Evolutionary conservation across 495 filamentous ascomycete species (phyloP), one percentile per base, ranked within the genome.

Genomic region (Aspergillus hancockii): DNA sequence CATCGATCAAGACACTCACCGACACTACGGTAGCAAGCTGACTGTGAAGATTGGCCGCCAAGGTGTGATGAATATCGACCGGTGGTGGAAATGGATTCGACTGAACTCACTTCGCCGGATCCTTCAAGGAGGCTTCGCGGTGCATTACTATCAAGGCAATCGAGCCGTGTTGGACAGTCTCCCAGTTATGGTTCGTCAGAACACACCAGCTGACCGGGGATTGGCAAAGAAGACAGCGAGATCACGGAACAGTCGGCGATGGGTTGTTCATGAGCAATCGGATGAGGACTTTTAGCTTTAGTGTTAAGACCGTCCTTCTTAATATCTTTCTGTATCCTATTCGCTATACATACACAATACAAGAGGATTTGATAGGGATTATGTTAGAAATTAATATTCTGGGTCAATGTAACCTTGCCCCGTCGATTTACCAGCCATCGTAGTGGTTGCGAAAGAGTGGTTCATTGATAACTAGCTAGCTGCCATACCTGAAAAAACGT

Each of bases 21-120:
- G 79, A 19, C 84, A 88, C 55, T 91, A 90, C 63, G 93, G 93
- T 19, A 90, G 87, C 62, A 83, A 91, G 21, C 77, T 94, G 72
- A 89, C 82, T 14, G 83, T 97, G 36, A 85, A 86, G 58, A 85
- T 97, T 34, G 85, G 90, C 57, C 81, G 83, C 25, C 83, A 84
- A 58, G 85, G 88, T 7, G 79, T 85, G 40, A 85, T 97, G 80
- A 81, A 82, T 58, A 92, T 98, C 55, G 90, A 97, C 65, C 86
- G 83, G 40, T 98, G 93, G 93, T 94, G 90, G 82, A 93, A 96
- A 63, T 81, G 93, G 62, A 81, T 90, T 62, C 82, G 92, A 23
- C 72, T 95, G 49, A 85, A 91, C 58, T 83, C 86, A 43, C 78
- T 98, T 34, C 87, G 89, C 67, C 79, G 87, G n/a, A 70, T 93